Conservation (phyloP, 139 green algal genomes). For the Chlorella vulgaris region DNA sequence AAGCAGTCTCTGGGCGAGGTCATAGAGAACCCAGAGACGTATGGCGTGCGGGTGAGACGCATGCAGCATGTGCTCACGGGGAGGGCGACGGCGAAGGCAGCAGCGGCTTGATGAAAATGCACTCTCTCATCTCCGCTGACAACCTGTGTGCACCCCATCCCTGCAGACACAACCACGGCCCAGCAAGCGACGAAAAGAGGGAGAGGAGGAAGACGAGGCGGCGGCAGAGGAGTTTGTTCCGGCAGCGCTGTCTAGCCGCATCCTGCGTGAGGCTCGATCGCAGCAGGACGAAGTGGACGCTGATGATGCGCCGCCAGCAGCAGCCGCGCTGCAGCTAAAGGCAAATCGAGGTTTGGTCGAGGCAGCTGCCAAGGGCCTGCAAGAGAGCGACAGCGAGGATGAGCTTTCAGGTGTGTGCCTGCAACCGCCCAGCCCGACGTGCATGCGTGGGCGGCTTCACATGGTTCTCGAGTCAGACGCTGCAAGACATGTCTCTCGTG, state of each 20-base stretch:
- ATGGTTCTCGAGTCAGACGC: too few relatives aligned
- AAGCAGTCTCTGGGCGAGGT: conserved; percentile 68
- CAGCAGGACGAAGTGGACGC: conserved; percentile 90
- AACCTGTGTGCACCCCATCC: neutral
- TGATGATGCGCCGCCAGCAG: conserved; percentile 48
- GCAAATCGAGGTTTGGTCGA: neutral
- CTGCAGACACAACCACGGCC: conserved; percentile 60
- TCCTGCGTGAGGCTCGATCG: conserved; percentile 78
- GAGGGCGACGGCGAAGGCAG: neutral
- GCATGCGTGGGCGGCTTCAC: too few relatives aligned
- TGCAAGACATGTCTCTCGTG: too few relatives aligned
- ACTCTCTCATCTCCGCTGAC: too few relatives aligned
- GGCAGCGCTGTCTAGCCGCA: conserved; percentile 64
- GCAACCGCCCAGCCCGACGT: too few relatives aligned
- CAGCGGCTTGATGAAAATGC: neutral
- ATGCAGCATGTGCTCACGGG: neutral
- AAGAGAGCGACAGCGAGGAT: conserved; percentile 55
- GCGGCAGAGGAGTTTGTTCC: conserved; percentile 50
- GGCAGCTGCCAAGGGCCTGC: neutral
- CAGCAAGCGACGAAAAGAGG: conserved; percentile 54
- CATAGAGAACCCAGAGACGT: conserved; percentile 69
- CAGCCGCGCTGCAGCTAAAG: conserved; percentile 16
- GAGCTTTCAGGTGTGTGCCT: conserved; percentile 32
- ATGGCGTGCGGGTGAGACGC: conserved; percentile 74
- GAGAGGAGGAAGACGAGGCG: conserved; percentile 34